A percentile compares a stretch with the other conserved stretches of the same genome.
Conservation (phyloP, 2,329 filamentous ascomycete genomes). For the Fusarium nelsonii region DNA sequence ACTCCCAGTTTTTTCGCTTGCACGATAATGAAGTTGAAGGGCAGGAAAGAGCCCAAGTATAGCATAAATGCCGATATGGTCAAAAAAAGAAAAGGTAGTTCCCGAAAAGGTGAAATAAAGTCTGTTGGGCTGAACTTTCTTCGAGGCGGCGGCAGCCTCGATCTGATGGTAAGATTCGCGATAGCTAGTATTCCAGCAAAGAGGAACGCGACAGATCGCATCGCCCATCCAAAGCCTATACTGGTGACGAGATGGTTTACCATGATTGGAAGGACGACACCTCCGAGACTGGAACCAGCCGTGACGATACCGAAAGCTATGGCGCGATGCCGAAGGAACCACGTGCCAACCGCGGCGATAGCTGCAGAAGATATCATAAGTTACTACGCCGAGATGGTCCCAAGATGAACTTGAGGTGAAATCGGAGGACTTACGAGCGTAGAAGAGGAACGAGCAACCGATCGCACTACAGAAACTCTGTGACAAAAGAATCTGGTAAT, state of each 20-base stretch:
- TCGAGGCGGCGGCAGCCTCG: constrained; percentile 37
- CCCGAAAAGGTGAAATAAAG: constrained; percentile 13
- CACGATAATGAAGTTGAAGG: constrained; percentile 55
- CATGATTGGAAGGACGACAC: constrained; percentile 58
- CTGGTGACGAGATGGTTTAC: constrained; percentile 51
- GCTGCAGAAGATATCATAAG: neutral
- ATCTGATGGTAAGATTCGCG: constrained; percentile 50
- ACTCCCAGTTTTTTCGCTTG: constrained; percentile 51
- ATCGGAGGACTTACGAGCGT: constrained; percentile 19
- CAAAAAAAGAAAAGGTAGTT: constrained; percentile 9
- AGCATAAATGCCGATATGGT: constrained; percentile 50
- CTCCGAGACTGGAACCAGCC: constrained; percentile 55
- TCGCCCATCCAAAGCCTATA: constrained; percentile 57
- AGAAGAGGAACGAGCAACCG: constrained; percentile 44
- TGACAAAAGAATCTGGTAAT: constrained; percentile 58
- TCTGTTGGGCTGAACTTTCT: constrained; percentile 1
- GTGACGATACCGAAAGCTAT: constrained; percentile 54
- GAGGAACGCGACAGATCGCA: constrained; percentile 56
- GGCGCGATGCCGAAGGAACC: constrained; percentile 54
- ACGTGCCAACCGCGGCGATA: constrained; percentile 30
- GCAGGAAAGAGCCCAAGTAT: constrained; percentile 52
- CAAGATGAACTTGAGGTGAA: rapidly evolving
- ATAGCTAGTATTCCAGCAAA: constrained; percentile 52
- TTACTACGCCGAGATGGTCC: rapidly evolving
- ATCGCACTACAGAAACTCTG: constrained; percentile 56